A percentile compares a stretch with the other conserved stretches of the same genome.
Conservation (phyloP, 1,139 yeast genomes). For the Yamadazyma triangularis region DNA sequence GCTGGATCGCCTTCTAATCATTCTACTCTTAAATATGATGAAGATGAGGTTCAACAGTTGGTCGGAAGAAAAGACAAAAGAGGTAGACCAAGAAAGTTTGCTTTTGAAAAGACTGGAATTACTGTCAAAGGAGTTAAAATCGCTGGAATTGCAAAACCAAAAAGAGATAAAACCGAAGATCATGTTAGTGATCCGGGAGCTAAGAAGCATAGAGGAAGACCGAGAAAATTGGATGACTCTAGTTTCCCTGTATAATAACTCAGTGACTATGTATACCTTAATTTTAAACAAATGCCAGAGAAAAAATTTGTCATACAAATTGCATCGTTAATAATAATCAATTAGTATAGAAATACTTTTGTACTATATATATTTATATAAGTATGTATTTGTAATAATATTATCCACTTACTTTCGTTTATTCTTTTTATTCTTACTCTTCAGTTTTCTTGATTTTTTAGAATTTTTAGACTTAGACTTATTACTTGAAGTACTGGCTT, state of each 20-base stretch:
- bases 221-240: slow-evolving; percentile 7
- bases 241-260: neutral
- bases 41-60: slow-evolving; percentile 35
- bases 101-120: slow-evolving; percentile 45
- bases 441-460: slow-evolving; percentile 1
- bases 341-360: no score
- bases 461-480: no score
- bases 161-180: slow-evolving; percentile 17
- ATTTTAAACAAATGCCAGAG: no score
- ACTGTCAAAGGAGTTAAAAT: slow-evolving; percentile 45
- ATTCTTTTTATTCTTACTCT: slow-evolving; percentile 1
- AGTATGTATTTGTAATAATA: no score
- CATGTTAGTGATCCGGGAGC: neutral
- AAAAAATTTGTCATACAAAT: no score
- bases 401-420: neutral
- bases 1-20: slow-evolving; percentile 11
- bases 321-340: no score
- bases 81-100: slow-evolving; percentile 52
- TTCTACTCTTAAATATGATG: slow-evolving; percentile 20
- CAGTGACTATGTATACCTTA: no score
- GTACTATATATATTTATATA: no score
- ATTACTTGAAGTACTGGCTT: neutral
- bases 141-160: slow-evolving; percentile 29
- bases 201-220: slow-evolving; percentile 14
- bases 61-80: slow-evolving; percentile 40